phyloP scores from a whole-genome alignment of 495 filamentous ascomycete genomes.

The Cercophora sp. region DNA sequence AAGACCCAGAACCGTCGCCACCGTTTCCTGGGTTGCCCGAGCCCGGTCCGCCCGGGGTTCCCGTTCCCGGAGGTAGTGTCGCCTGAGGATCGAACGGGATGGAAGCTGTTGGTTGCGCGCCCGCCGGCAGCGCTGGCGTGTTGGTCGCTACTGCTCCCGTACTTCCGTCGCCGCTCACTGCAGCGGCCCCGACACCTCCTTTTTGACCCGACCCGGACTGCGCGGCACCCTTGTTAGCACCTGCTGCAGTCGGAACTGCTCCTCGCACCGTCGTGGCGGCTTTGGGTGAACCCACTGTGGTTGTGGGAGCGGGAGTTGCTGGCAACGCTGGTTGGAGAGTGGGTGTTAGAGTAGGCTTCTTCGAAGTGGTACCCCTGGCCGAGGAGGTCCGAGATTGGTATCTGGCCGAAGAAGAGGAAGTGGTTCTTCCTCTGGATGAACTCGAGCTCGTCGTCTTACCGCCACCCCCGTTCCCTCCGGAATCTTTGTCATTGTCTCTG shows the following conservation, averaged over 20 bases:
- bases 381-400: background rate
- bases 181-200: too few species aligned
- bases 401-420: background rate
- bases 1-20: background rate
- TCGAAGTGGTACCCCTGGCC: background rate
- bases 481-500: too few species aligned
- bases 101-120: too few species aligned
- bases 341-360: background rate
- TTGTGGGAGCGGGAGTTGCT: too few species aligned
- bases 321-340: too few species aligned
- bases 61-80: background rate
- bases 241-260: too few species aligned
- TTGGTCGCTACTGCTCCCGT: too few species aligned
- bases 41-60: background rate
- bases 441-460: background rate
- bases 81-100: background rate
- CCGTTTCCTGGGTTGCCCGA: background rate
- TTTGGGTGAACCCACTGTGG: too few species aligned
- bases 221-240: background rate
- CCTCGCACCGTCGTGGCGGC: too few species aligned
- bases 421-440: background rate
- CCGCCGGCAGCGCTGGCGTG: too few species aligned
- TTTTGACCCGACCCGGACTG: background rate
- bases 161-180: too few species aligned
- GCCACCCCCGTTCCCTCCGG: background rate